Evolutionary conservation across 768 basidiomycete species (phyloP).

Genomic region (Lentinula sp.): DNA sequence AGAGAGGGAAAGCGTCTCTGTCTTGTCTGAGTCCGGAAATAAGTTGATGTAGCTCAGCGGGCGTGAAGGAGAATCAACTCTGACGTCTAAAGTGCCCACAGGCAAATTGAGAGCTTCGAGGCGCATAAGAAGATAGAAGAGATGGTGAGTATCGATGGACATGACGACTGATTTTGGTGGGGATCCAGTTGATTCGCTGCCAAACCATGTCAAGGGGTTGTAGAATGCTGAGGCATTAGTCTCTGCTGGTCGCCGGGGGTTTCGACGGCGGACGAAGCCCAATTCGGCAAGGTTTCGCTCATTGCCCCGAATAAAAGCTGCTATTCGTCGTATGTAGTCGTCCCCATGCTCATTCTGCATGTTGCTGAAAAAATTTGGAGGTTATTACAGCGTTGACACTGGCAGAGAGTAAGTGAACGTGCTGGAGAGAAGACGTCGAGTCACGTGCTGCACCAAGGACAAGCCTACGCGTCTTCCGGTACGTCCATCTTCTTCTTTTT

Average conservation of each 20-base stretch:
- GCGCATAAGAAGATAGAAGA: slow-evolving; percentile 85
- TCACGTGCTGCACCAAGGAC: neutral
- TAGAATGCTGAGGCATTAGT: slow-evolving; percentile 33
- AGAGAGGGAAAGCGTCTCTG: slow-evolving; percentile 68
- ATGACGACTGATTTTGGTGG: slow-evolving; percentile 56
- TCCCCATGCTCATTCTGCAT: slow-evolving; percentile 59
- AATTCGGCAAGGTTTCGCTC: slow-evolving; percentile 69
- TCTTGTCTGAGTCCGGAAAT: slow-evolving; percentile 48
- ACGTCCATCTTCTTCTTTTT: slow-evolving; percentile 14
- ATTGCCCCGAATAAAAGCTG: slow-evolving; percentile 67
- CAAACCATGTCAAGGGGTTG: slow-evolving; percentile 64
- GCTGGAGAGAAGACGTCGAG: neutral
- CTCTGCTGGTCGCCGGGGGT: slow-evolving; percentile 25
- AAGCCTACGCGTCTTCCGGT: slow-evolving; percentile 5
- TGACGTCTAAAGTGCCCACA: slow-evolving; percentile 77
- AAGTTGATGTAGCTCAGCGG: slow-evolving; percentile 73
- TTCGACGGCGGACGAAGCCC: slow-evolving; percentile 45
- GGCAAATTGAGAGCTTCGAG: slow-evolving; percentile 75
- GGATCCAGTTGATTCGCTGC: slow-evolving; percentile 24
- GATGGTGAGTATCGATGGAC: slow-evolving; percentile 70
- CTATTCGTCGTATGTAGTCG: slow-evolving; percentile 65
- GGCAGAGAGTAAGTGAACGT: neutral
- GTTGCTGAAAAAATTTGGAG: neutral
- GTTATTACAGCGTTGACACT: neutral
- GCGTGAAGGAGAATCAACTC: slow-evolving; percentile 63